Evolutionary conservation across 352 stramenopile genomes (phyloP).

Genomic region (Phytophthora pinifolia): DNA sequence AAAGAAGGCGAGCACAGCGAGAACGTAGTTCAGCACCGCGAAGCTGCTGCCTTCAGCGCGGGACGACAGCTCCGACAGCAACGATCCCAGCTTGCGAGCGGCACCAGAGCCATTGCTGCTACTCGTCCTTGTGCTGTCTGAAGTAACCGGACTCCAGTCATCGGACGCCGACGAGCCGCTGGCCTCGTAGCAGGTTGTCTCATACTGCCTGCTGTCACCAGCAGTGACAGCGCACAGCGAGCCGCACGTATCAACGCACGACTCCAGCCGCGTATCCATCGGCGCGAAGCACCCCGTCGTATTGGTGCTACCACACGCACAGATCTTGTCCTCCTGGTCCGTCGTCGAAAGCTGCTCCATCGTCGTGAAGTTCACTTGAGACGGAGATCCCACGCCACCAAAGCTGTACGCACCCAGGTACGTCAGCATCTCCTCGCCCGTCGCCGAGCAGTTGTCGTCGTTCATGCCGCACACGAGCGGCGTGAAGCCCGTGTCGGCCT

Average conservation of each 20-base stretch:
- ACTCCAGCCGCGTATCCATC: constrained; percentile 47
- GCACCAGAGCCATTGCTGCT: constrained; percentile 6
- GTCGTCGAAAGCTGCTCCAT: constrained; percentile 45
- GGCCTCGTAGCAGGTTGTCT: constrained; percentile 38
- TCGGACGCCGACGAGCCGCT: constrained; percentile 7
- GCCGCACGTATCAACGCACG: constrained; percentile 62
- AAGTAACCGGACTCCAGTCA: constrained; percentile 17
- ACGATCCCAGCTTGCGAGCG: constrained; percentile 35
- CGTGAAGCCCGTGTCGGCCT: constrained; percentile 50
- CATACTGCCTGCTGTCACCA: constrained; percentile 40
- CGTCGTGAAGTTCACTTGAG: constrained; percentile 72
- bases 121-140: not conserved
- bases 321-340: constrained; percentile 52
- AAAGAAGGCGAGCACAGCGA: constrained; percentile 53
- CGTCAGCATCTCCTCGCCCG: constrained; percentile 47
- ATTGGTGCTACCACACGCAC: constrained; percentile 36
- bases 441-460: constrained; percentile 55
- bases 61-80: constrained; percentile 43
- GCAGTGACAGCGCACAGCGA: constrained; percentile 48
- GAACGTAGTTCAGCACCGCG: constrained; percentile 52
- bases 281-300: constrained; percentile 48
- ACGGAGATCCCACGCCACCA: constrained; percentile 55
- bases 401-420: constrained; percentile 74
- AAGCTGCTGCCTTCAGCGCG: constrained; percentile 43
- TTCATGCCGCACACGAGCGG: constrained; percentile 45